These are phyloP conservation scores for Penicillium sp. DNA, from an alignment of 2,329 filamentous ascomycete species.

Conservation along the genomic window DNA sequence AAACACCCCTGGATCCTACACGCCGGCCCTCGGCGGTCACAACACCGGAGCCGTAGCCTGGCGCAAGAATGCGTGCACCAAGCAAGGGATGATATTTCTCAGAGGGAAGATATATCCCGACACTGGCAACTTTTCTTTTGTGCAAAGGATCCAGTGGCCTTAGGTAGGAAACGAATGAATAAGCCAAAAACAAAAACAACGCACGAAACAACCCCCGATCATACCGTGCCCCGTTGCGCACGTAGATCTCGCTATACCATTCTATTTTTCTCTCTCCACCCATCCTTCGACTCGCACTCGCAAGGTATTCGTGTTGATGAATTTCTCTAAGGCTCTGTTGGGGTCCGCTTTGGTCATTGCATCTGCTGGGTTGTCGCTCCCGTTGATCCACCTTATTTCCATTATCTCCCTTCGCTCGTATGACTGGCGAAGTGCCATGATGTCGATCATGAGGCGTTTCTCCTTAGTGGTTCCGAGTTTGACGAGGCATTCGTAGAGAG, in stretches of 20 bases:
- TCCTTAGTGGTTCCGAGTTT: constrained; percentile 2
- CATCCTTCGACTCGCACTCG: constrained; percentile 1
- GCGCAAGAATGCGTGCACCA: too few relatives aligned
- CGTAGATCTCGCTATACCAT: constrained; percentile 5
- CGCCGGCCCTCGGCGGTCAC: too few relatives aligned
- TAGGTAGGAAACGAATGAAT: background rate
- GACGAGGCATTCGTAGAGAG: background rate
- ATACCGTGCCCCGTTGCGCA: background rate
- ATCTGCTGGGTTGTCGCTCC: constrained; percentile 8
- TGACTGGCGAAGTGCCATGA: constrained; percentile 3
- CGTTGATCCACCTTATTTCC: constrained; percentile 10
- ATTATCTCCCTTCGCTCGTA: constrained; percentile 15
- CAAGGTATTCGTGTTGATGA: constrained; percentile 7
- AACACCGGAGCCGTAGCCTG: too few relatives aligned
- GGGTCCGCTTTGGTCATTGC: constrained; percentile 10
- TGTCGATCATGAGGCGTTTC: constrained; percentile 2
- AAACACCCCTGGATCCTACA: too few relatives aligned
- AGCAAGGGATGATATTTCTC: too few relatives aligned
- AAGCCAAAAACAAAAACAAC: background rate
- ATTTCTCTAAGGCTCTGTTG: constrained; percentile 9
- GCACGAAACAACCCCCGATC: background rate
- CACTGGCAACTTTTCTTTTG: constrained; percentile 4
- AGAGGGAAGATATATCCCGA: too few relatives aligned
- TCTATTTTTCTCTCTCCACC: constrained; percentile 6
- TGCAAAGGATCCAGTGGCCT: background rate